phyloP scores from a whole-genome alignment of 2,329 filamentous ascomycete species.

The Colletotrichum kahawae region DNA sequence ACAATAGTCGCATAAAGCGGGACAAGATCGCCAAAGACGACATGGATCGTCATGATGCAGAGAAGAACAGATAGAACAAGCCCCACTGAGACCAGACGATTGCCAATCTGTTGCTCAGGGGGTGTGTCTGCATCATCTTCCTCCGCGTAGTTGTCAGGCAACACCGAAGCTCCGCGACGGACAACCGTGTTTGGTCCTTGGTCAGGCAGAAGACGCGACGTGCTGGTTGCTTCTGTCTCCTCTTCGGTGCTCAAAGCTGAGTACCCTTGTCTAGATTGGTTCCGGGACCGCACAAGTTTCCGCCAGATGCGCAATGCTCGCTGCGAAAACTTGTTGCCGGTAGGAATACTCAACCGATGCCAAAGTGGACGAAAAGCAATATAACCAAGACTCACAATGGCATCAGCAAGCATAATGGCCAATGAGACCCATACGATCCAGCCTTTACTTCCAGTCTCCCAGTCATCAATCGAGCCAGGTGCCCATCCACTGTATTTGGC shows the following conservation, averaged over 20 bases:
- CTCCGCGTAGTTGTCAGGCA: background rate
- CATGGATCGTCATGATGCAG: conserved; percentile 81
- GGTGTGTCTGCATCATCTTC: conserved; percentile 86
- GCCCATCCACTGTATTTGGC: conserved; percentile 90
- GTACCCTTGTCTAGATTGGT: background rate
- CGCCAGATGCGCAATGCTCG: background rate
- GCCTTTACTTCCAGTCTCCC: conserved; percentile 92
- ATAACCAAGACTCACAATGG: conserved; percentile 85
- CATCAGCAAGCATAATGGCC: conserved; percentile 96
- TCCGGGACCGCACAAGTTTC: background rate
- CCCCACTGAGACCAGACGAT: conserved; percentile 73
- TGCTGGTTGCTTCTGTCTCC: background rate
- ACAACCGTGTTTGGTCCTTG: background rate
- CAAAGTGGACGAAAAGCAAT: conserved; percentile 68
- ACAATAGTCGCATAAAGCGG: conserved; percentile 77
- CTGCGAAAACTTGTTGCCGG: background rate
- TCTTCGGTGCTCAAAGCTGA: conserved; percentile 6
- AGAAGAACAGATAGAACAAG: conserved; percentile 78
- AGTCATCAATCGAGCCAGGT: conserved; percentile 82
- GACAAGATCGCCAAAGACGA: conserved; percentile 84
- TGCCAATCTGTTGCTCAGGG: conserved; percentile 78
- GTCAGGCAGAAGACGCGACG: background rate
- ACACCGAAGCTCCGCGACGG: background rate
- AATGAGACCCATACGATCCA: conserved; percentile 99
- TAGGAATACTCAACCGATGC: background rate